Base-by-base conservation (phyloP, 352 stramenopile species). In the Phytophthora litchii region DNA sequence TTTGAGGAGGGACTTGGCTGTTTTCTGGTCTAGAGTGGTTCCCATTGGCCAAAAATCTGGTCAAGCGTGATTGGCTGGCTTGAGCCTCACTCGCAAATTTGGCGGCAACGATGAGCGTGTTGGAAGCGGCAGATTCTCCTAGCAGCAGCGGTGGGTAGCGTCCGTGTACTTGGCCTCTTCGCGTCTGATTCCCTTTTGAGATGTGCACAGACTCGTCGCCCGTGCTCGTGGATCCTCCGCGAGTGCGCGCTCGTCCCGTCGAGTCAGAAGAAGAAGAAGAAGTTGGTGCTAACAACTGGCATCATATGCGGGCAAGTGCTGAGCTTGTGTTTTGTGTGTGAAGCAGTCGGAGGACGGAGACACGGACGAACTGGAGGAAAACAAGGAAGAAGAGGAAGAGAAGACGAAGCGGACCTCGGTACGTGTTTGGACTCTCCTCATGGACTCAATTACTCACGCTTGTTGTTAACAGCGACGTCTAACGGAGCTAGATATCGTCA, bases 151-250 rank as follows among this genome's bases (percentile, higher is more conserved):
- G 64, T 69, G 42, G 23, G 57, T 54, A 6, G 12, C 13, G 12
- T 11, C 4, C 13, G 2, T 6, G 2, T n/a, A 8, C 3, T 29
- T 3, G 19, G 1, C 19, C 19, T 31, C 38, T 32, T 10, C 27
- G 43, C 19, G 23, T 50, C 32, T 48, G 29, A 27, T 9, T 29
- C 43, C 56, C 19, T 55, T 40, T 12, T 46, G n/a, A 1, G 32
- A 16, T 53, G 42, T 20, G 23, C 23, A 16, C 19, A 70, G 65
- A 67, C 60, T 67, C 65, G 19, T 74, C 65, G 34, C 60, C 54
- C n/a, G 60, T 58, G 25, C 17, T 70, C 20, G 32, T 70, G 34
- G 65, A 62, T 9, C 21, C 51, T 11, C 45, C 25, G 8, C 54
- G 54, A 6, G 6, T n/a, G 40, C 63, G 52, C 17, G n/a, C 46